phyloP scores from a whole-genome alignment of 495 filamentous ascomycete species.

The Pseudotulostoma volvatum region DNA sequence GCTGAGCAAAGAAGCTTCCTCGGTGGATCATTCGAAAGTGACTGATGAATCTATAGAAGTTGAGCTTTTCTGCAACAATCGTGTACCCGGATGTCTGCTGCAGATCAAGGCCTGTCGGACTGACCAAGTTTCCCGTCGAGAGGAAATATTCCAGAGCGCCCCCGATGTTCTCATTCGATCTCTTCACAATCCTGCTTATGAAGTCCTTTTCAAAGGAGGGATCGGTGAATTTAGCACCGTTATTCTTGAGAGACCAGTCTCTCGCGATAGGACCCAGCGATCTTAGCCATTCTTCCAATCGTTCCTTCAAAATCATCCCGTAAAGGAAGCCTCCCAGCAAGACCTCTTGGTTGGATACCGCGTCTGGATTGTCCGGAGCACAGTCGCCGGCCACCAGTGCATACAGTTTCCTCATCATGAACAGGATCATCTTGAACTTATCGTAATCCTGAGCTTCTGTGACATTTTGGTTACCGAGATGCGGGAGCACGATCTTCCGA shows the following conservation, averaged over 20 bases:
- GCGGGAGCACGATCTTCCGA: constrained; percentile 73
- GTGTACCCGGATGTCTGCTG: constrained; percentile 91
- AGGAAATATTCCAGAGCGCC: constrained; percentile 82
- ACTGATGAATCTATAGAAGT: constrained; percentile 96
- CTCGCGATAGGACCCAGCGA: constrained; percentile 41
- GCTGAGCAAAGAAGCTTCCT: constrained; percentile 93
- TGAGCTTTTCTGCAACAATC: constrained; percentile 95
- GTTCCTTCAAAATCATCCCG: constrained; percentile 88
- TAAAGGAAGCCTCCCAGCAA: constrained; percentile 85
- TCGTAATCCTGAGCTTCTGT: constrained; percentile 67
- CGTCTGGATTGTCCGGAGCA: constrained; percentile 84
- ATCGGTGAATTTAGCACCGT: constrained; percentile 47
- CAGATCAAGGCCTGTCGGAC: constrained; percentile 79
- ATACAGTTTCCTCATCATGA: constrained; percentile 94
- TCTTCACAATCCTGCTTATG: constrained; percentile 53
- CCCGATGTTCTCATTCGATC: constrained; percentile 77
- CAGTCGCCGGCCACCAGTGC: constrained; percentile 84
- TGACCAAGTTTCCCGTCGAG: constrained; percentile 85
- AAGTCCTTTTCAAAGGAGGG: constrained; percentile 64
- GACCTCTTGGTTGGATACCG: constrained; percentile 86
- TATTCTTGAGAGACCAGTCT: constrained; percentile 55
- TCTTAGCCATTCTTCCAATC: constrained; percentile 71
- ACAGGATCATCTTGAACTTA: constrained; percentile 87
- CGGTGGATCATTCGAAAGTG: constrained; percentile 98
- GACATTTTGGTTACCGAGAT: constrained; percentile 69